These are phyloP conservation scores for Botrytis fabae DNA, from an alignment of 2,329 filamentous ascomycete genomes.

Conservation along the genomic window DNA sequence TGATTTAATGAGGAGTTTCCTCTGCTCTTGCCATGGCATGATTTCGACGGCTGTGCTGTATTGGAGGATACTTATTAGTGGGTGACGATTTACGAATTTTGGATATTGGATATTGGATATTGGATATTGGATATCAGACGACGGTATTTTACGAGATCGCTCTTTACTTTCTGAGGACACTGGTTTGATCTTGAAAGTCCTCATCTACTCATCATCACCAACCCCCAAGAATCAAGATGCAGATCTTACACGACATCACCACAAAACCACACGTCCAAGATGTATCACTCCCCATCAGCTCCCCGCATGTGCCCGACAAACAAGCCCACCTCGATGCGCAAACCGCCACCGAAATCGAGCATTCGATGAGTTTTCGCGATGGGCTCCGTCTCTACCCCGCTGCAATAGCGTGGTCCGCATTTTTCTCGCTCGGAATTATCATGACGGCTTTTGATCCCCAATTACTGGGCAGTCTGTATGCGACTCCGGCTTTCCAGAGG, in stretches of 20 bases:
- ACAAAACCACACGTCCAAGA: neutral
- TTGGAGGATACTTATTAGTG: neutral
- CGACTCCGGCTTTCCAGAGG: constrained; percentile 33
- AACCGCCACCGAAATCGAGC: constrained; percentile 30
- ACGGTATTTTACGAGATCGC: neutral
- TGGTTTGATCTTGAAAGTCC: neutral
- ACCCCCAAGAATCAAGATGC: neutral
- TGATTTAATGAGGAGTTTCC: neutral
- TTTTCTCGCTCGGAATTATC: constrained; percentile 35
- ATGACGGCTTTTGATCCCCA: constrained; percentile 36
- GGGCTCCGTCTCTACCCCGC: constrained; percentile 32
- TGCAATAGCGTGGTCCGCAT: constrained; percentile 33
- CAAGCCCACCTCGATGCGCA: neutral
- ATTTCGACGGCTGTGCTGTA: neutral
- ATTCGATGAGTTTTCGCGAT: constrained; percentile 30
- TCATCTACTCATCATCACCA: neutral
- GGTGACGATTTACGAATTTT: neutral
- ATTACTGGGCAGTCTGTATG: constrained; percentile 33
- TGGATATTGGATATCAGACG: neutral
- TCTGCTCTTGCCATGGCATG: neutral
- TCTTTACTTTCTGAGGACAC: neutral
- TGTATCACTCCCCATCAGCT: neutral
- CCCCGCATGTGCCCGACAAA: neutral
- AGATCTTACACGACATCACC: neutral
- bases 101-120: neutral